Evolutionary conservation across 768 basidiomycete species (phyloP).

Genomic region (Kwoniella dejecticola): DNA sequence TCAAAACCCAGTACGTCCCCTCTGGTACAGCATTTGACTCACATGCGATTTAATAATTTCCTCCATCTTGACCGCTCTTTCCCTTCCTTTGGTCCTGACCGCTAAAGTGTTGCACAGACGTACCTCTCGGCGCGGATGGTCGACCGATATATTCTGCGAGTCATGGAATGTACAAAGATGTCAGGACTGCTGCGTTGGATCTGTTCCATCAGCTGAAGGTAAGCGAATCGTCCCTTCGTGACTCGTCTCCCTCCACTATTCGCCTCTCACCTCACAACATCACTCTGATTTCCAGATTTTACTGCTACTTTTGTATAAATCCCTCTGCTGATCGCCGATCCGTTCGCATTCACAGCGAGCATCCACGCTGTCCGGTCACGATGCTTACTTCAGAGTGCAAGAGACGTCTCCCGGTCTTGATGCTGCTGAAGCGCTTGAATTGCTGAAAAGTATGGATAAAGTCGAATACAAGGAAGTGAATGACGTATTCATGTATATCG

Average conservation of each 20-base stretch:
- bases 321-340: too few relatives aligned
- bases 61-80: too few relatives aligned
- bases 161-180: conserved; percentile 26
- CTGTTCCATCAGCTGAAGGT: conserved; percentile 23
- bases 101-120: too few relatives aligned
- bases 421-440: conserved; percentile 28
- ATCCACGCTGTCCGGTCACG: conserved; percentile 21
- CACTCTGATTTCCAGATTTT: neutral
- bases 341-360: too few relatives aligned
- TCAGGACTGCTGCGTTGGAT: conserved; percentile 21
- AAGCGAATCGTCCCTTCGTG: neutral
- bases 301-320: neutral
- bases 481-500: conserved; percentile 41
- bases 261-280: neutral
- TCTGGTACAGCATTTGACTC: neutral
- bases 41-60: neutral
- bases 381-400: conserved; percentile 31
- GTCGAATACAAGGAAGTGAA: conserved; percentile 41
- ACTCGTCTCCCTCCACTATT: neutral
- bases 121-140: conserved; percentile 11
- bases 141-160: conserved; percentile 16
- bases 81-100: too few relatives aligned
- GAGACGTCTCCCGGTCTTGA: conserved; percentile 32
- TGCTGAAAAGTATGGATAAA: conserved; percentile 34
- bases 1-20: conserved; percentile 9